These are phyloP conservation scores for Verticillium nonalfalfae DNA, from an alignment of 2,329 filamentous ascomycete species.

Conservation along the genomic window DNA sequence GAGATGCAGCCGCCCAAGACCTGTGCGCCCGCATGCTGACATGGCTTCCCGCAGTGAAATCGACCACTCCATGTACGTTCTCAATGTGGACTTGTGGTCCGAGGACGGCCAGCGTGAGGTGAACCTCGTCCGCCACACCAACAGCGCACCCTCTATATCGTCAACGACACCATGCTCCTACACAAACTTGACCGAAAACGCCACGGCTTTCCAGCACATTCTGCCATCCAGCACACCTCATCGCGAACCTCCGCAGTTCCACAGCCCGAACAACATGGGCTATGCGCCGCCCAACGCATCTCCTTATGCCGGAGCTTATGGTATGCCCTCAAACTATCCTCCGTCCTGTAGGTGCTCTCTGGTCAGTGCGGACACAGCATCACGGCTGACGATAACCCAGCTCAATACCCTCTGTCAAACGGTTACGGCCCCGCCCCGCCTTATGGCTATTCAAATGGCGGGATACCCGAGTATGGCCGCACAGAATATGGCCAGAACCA, in stretches of 20 bases:
- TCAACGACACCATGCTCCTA: conserved; percentile 76
- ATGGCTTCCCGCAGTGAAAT: conserved; percentile 47
- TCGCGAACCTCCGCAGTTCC: not conserved
- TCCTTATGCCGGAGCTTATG: conserved; percentile 3
- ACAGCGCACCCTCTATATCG: conserved; percentile 69
- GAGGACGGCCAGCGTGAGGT: conserved; percentile 60
- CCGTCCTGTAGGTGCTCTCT: conserved; percentile 22
- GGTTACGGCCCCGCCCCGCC: not conserved
- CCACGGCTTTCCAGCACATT: conserved; percentile 13
- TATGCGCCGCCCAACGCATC: not conserved
- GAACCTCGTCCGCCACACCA: conserved; percentile 58
- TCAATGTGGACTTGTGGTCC: conserved; percentile 63
- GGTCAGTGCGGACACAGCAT: conserved; percentile 14
- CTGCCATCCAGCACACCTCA: conserved; percentile 9
- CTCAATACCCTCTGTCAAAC: conserved; percentile 10
- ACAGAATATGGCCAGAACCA: conserved; percentile 14
- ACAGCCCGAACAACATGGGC: not conserved
- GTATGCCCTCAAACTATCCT: conserved; percentile 3
- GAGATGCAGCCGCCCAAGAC: not conserved
- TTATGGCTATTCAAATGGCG: not conserved
- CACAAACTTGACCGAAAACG: conserved; percentile 26
- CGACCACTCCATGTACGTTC: conserved; percentile 43
- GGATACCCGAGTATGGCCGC: conserved; percentile 1
- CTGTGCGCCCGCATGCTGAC: conserved; percentile 10
- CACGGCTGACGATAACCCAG: conserved; percentile 3